These are phyloP conservation scores for Trichoderma afroharzianum DNA, from an alignment of 2,329 filamentous ascomycete species.

Conservation along the genomic window DNA sequence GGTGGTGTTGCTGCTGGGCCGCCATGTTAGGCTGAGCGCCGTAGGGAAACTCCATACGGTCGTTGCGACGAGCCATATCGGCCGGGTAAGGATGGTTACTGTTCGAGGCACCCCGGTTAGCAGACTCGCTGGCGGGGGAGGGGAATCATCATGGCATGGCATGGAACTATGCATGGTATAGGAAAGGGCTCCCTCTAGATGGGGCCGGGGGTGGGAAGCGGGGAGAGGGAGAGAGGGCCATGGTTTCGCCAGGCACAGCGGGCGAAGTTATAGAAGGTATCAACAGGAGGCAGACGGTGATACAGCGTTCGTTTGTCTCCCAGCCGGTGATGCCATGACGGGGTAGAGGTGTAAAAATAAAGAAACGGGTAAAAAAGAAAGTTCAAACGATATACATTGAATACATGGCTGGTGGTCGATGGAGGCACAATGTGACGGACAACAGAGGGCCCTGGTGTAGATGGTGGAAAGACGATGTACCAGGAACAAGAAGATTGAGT, in stretches of 20 bases:
- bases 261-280: constrained; percentile 23
- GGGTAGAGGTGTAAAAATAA: constrained; percentile 17
- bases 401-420: constrained; percentile 17
- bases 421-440: constrained; percentile 6
- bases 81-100: constrained; percentile 49
- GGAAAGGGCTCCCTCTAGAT: constrained; percentile 18
- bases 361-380: neutral
- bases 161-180: constrained; percentile 22
- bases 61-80: constrained; percentile 47
- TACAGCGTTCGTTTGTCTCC: constrained; percentile 24
- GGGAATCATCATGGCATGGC: constrained; percentile 26
- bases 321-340: constrained; percentile 15
- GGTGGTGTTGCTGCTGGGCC: constrained; percentile 37
- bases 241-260: constrained; percentile 21
- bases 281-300: constrained; percentile 23
- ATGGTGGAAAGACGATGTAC: constrained; percentile 25
- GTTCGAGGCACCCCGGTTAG: constrained; percentile 29
- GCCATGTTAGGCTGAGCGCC: constrained; percentile 39
- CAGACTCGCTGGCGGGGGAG: constrained; percentile 25
- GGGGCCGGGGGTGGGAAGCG: constrained; percentile 3
- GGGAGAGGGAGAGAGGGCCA: constrained; percentile 13
- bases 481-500: constrained; percentile 35
- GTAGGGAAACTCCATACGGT: constrained; percentile 43
- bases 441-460: constrained; percentile 15
- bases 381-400: constrained; percentile 18